These are phyloP conservation scores for Xylaria sp. DNA, from an alignment of 2,329 filamentous ascomycete species.

Conservation along the genomic window DNA sequence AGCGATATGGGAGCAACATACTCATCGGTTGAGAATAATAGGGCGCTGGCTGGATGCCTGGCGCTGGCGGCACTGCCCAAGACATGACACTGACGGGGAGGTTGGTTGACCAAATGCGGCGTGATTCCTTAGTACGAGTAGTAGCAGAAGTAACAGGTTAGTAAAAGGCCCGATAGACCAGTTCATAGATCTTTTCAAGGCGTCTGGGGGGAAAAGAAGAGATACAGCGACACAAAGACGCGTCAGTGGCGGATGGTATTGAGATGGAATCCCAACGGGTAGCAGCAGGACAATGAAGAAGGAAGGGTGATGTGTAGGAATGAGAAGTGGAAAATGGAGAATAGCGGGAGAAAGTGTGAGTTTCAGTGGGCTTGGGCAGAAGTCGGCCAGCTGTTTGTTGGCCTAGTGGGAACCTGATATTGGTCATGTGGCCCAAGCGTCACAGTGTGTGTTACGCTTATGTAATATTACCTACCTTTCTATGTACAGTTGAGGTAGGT, in stretches of 20 bases:
- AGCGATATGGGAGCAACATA: constrained; percentile 36
- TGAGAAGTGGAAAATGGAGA: constrained; percentile 12
- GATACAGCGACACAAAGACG: constrained; percentile 28
- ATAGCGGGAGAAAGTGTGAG: constrained; percentile 32
- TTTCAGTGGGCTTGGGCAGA: constrained; percentile 29
- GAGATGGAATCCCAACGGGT: constrained; percentile 27
- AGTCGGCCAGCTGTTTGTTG: constrained; percentile 20
- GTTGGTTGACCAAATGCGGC: constrained; percentile 10
- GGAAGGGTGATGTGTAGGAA: constrained; percentile 11
- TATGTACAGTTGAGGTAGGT: too few relatives aligned
- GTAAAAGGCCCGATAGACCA: constrained; percentile 28
- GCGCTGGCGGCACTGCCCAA: constrained; percentile 47
- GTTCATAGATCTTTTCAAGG: constrained; percentile 5
- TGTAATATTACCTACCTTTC: not conserved
- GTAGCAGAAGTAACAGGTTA: constrained; percentile 32
- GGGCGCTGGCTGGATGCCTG: constrained; percentile 46
- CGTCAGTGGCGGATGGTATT: constrained; percentile 24
- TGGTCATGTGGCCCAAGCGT: constrained; percentile 30
- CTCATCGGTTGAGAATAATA: constrained; percentile 45
- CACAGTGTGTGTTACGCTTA: not conserved
- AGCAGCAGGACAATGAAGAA: constrained; percentile 27
- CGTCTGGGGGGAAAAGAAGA: constrained; percentile 8
- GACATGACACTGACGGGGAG: constrained; percentile 42
- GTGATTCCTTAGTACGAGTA: constrained; percentile 15
- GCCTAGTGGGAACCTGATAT: not conserved